These are phyloP conservation scores for Amauroascus verrucosus DNA, from an alignment of 2,329 filamentous ascomycete species.

Conservation along the genomic window DNA sequence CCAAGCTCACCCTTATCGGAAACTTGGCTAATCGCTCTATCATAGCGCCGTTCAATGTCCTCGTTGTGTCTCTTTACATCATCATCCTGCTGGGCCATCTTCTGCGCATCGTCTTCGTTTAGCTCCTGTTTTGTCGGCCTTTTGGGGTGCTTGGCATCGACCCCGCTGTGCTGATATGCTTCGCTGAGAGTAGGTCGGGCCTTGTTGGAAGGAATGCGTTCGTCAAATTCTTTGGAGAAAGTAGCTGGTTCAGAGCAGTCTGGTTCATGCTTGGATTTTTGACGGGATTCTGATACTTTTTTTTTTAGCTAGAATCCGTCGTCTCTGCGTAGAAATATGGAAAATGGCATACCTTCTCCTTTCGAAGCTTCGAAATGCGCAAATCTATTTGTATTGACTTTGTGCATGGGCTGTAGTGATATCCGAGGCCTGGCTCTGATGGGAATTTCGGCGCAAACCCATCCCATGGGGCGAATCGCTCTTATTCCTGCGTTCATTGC, in stretches of 20 bases:
- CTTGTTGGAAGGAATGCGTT: slow-evolving; percentile 16
- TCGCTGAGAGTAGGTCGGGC: slow-evolving; percentile 16
- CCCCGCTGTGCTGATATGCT: slow-evolving; percentile 17
- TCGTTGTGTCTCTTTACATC: slow-evolving; percentile 18
- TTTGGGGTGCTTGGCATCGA: slow-evolving; percentile 15
- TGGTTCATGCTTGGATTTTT: slow-evolving; percentile 9
- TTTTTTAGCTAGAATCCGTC: not conserved
- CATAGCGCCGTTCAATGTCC: slow-evolving; percentile 16
- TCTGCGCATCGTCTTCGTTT: slow-evolving; percentile 12
- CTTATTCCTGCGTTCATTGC: not conserved
- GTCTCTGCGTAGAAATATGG: too few relatives aligned
- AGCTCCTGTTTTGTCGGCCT: slow-evolving; percentile 14
- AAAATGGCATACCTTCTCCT: not conserved
- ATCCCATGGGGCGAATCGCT: not conserved
- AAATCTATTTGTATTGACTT: not conserved
- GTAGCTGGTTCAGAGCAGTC: slow-evolving; percentile 12
- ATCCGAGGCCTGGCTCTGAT: not conserved
- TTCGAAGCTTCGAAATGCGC: not conserved
- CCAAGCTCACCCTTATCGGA: slow-evolving; percentile 11
- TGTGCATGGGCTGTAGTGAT: not conserved
- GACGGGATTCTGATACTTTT: slow-evolving; percentile 2
- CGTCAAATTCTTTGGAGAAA: slow-evolving; percentile 17
- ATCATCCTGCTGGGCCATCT: slow-evolving; percentile 8
- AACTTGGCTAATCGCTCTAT: slow-evolving; percentile 14
- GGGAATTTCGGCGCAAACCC: not conserved